Evolutionary conservation across 495 filamentous ascomycete species (phyloP).

Genomic region (Penicillium simplicissimum): DNA sequence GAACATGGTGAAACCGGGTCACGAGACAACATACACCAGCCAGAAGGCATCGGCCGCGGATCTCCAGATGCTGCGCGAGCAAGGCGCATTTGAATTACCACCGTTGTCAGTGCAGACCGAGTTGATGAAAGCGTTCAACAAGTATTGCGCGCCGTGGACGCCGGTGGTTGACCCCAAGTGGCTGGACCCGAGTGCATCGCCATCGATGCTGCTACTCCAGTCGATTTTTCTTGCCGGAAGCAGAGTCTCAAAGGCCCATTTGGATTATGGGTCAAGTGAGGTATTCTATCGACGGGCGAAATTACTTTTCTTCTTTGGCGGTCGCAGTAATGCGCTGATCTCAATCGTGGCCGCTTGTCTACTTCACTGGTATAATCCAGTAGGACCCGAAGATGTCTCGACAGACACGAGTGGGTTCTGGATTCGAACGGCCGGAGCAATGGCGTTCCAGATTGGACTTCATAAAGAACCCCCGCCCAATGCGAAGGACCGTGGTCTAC

Average conservation of each 20-base stretch:
- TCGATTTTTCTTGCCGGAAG: constrained; percentile 31
- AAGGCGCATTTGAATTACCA: constrained; percentile 31
- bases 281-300: constrained; percentile 34
- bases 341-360: constrained; percentile 35
- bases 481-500: constrained; percentile 28
- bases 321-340: constrained; percentile 28
- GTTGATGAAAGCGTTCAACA: constrained; percentile 29
- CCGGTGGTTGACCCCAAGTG: constrained; percentile 32
- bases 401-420: constrained; percentile 35
- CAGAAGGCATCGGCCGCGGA: constrained; percentile 28
- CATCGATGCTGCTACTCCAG: constrained; percentile 31
- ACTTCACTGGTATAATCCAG: constrained; percentile 34
- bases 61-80: constrained; percentile 31
- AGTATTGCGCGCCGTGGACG: constrained; percentile 32
- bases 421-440: constrained; percentile 34
- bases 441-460: constrained; percentile 35
- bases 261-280: constrained; percentile 33
- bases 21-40: constrained; percentile 30
- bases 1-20: constrained; percentile 35
- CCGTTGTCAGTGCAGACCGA: constrained; percentile 28
- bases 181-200: constrained; percentile 25
- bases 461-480: constrained; percentile 31
- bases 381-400: constrained; percentile 33
- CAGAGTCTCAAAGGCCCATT: constrained; percentile 30
- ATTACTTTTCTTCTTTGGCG: constrained; percentile 33